phyloP scores from a whole-genome alignment of 2,329 filamentous ascomycete genomes.

The Amesomyces nigricolor region DNA sequence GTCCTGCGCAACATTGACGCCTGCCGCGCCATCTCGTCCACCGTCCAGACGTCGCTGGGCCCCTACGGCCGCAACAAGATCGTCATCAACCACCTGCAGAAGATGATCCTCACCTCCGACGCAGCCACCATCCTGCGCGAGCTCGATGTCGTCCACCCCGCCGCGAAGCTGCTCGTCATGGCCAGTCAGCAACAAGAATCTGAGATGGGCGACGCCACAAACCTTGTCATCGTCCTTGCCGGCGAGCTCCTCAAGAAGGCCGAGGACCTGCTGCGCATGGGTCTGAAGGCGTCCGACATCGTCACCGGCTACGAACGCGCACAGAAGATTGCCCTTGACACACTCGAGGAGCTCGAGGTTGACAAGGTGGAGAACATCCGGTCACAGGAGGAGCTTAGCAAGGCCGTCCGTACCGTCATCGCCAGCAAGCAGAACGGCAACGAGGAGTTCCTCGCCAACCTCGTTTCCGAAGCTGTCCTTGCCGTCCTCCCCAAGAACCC shows the following conservation, averaged over 20 bases:
- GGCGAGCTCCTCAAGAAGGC: conserved; percentile 96
- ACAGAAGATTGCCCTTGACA: conserved; percentile 78
- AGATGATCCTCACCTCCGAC: conserved; percentile 98
- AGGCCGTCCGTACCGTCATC: conserved; percentile 91
- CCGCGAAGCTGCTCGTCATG: conserved; percentile 97
- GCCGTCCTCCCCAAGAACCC: conserved; percentile 94
- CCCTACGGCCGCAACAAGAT: conserved; percentile 99
- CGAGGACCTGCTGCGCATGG: conserved; percentile 93
- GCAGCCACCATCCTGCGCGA: conserved; percentile 95
- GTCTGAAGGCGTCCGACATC: conserved; percentile 96
- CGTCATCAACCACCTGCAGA: conserved; percentile 98
- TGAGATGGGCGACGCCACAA: conserved; percentile 98
- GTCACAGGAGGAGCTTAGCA: conserved; percentile 77
- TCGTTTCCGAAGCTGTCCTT: conserved; percentile 81
- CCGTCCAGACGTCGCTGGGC: conserved; percentile 93
- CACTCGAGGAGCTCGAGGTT: conserved; percentile 80
- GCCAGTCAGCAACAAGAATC: conserved; percentile 97
- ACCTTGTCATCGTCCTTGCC: conserved; percentile 91
- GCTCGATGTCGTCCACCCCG: conserved; percentile 96
- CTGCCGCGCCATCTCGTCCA: conserved; percentile 90
- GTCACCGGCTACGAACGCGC: conserved; percentile 94
- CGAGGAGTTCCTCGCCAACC: conserved; percentile 78
- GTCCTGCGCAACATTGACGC: conserved; percentile 98
- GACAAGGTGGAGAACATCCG: conserved; percentile 85
- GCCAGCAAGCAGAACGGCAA: conserved; percentile 94